These are phyloP conservation scores for Barbatosphaeria neglecta DNA, from an alignment of 495 filamentous ascomycete species.

Conservation along the genomic window DNA sequence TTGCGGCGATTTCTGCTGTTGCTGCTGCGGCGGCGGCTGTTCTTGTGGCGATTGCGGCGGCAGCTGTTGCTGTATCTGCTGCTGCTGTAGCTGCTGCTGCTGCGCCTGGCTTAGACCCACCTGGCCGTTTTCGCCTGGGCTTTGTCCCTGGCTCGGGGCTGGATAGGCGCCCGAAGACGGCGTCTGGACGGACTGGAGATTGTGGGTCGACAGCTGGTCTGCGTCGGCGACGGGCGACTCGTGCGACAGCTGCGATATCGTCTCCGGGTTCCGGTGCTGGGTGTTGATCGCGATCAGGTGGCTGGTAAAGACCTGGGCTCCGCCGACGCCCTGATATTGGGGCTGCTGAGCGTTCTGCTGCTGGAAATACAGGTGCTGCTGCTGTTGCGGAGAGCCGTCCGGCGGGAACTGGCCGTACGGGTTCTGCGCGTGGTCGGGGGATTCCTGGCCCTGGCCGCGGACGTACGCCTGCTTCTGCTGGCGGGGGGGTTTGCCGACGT, in stretches of 20 bases:
- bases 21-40: constrained; percentile 6
- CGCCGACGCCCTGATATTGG: constrained; percentile 23
- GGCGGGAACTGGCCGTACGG: constrained; percentile 19
- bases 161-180: constrained; percentile 23
- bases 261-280: constrained; percentile 38
- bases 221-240: constrained; percentile 41
- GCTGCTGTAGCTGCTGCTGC: constrained; percentile 22
- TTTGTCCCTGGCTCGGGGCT: constrained; percentile 20
- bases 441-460: constrained; percentile 14
- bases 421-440: constrained; percentile 13
- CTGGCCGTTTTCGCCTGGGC: constrained; percentile 13
- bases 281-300: constrained; percentile 23
- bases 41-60: background rate
- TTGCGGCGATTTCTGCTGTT: constrained; percentile 17
- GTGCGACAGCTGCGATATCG: constrained; percentile 50
- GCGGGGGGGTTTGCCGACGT: constrained; percentile 19
- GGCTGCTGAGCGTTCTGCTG: constrained; percentile 14
- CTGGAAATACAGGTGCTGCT: constrained; percentile 19
- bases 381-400: constrained; percentile 18
- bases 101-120: constrained; percentile 15
- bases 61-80: constrained; percentile 3
- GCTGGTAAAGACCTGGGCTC: constrained; percentile 15
- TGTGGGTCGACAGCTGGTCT: constrained; percentile 26
- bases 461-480: constrained; percentile 32
- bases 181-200: constrained; percentile 27